A percentile compares a stretch with the other conserved stretches of the same genome.
phyloP scores from a whole-genome alignment of 108 stramenopile genomes.

The Stephanodiscus minutulus region DNA sequence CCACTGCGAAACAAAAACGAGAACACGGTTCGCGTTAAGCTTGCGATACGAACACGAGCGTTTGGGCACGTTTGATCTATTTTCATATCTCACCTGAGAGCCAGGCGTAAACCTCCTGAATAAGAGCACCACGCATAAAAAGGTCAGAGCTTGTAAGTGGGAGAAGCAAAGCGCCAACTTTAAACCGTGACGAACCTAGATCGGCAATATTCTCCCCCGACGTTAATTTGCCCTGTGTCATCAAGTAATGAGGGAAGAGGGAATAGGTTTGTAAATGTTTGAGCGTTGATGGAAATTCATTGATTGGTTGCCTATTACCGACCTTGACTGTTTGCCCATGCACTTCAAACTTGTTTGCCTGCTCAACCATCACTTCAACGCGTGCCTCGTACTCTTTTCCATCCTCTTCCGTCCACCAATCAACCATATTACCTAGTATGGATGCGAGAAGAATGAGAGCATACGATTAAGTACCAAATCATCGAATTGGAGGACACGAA shows the following conservation, averaged over 20 bases:
- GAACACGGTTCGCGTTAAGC: neutral
- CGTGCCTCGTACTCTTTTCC: conserved; percentile 67
- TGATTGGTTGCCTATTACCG: neutral
- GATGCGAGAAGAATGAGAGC: neutral
- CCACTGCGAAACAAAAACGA: conserved; percentile 21
- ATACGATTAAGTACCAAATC: neutral
- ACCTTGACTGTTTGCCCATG: conserved; percentile 43
- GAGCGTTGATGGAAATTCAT: no score
- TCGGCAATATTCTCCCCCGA: conserved; percentile 83
- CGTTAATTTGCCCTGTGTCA: conserved; percentile 69
- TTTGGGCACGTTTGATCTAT: conserved; percentile 4
- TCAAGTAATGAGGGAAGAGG: neutral
- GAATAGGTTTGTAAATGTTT: no score
- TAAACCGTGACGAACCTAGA: conserved; percentile 16
- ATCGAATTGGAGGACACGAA: neutral
- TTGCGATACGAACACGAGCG: neutral
- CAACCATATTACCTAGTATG: conserved; percentile 65
- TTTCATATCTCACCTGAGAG: conserved; percentile 21
- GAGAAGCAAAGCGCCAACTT: neutral
- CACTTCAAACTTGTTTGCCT: conserved; percentile 70
- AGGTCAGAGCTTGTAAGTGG: neutral
- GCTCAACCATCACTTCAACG: conserved; percentile 78
- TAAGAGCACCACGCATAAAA: neutral
- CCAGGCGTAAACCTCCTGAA: conserved; percentile 69
- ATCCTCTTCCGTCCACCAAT: conserved; percentile 86